Conservation (phyloP, 305 asterid genomes). For the Ilex paraguariensis region DNA sequence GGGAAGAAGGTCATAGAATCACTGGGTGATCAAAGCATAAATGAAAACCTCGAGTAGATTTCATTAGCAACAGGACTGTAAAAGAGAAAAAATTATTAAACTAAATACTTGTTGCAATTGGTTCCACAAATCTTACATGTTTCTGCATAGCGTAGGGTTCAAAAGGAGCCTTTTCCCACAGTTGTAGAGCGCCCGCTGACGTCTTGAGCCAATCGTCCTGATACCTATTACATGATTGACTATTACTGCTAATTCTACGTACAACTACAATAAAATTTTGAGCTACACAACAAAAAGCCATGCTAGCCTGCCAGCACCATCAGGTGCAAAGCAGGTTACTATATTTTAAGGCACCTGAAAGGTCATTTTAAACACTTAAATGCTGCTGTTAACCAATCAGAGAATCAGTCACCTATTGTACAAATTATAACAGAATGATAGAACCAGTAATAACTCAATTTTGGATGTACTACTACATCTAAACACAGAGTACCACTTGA, state of each 20-base stretch:
- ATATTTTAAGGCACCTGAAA: too few relatives aligned
- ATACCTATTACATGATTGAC: conserved; percentile 52
- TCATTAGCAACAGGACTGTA: conserved; percentile 13
- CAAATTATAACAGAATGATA: too few relatives aligned
- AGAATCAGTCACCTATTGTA: too few relatives aligned
- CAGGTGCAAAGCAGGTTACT: neutral
- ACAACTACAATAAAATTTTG: neutral
- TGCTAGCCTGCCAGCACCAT: neutral
- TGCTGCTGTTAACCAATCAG: too few relatives aligned
- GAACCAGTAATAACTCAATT: too few relatives aligned
- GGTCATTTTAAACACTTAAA: too few relatives aligned
- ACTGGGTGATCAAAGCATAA: conserved; percentile 11
- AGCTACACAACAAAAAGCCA: neutral
- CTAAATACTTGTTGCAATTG: neutral
- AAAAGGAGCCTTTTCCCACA: conserved; percentile 99
- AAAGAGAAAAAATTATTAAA: neutral
- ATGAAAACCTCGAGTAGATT: conserved; percentile 10
- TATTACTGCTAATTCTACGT: conserved; percentile 16
- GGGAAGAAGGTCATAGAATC: conserved; percentile 14
- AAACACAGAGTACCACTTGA: too few relatives aligned
- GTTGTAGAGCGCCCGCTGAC: conserved; percentile 74
- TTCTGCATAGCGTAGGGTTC: conserved; percentile 97
- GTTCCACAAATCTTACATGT: conserved; percentile 50
- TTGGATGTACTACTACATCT: too few relatives aligned
- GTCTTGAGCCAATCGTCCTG: conserved; percentile 99